Evolutionary conservation across 257 asterid species (phyloP), one percentile per base, ranked within the genome.

Genomic region (Perilla frutescens): DNA sequence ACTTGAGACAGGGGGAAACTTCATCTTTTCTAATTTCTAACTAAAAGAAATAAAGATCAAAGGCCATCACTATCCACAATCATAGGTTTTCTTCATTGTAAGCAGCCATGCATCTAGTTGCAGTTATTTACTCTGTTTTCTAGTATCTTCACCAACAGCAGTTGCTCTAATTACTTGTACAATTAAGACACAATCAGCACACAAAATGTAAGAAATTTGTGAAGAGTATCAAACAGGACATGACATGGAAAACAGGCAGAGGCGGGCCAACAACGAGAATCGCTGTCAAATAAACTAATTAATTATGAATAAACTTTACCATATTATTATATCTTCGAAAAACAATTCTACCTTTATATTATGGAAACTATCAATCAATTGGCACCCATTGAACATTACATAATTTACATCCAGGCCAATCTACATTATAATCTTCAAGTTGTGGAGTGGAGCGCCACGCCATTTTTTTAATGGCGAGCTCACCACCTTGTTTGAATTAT

Each of bases 51-150:
- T 43, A 14, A 62, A 73, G 39, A 39, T 64, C 39, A 41, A 20
- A 53, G 37, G 43, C 10, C 59, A 36, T 61, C 62, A 26, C 62
- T 37, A 49, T 13, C 51, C 61, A 47, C 49, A 48, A 60, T 60
- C 40, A 59, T 36, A 6, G 8, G 8, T 44, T 44, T 44, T 13
- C 49, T 7, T 44, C 12, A 7, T 44, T 44, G 49, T 44, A 10
- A 44, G 49, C 49, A 8, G 7, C 11, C 49, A 8, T 44, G 11
- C 58, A 14, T 57, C 65, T 59, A 13, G 45, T 59, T 34, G 45
- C 41, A 59, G 11, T 34, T 34, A 34, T 12, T 34, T 37, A 34
- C n/a, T 31, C 7, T 0, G 10, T 11, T 34, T 59, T 4, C 4
- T 34, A 20, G 5, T 34, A 60, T 34, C 20, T 34, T 14, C 47